Conservation (phyloP, 139 green algal species). For the Tetradesmus lagerheimii region DNA sequence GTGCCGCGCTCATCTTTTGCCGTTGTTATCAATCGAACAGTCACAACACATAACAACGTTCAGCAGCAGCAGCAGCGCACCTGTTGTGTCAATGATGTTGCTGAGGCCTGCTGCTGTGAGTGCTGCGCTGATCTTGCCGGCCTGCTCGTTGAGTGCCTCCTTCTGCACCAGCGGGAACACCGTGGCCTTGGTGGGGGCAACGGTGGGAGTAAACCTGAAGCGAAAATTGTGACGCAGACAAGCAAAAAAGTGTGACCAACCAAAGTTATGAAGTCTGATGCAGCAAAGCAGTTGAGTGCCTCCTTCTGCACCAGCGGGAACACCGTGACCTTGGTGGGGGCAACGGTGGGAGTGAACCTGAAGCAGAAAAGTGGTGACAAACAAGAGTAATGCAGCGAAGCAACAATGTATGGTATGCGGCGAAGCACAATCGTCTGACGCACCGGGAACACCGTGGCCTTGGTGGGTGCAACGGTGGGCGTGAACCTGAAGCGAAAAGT, state of each 20-base stretch:
- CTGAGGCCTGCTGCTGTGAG: slow-evolving; percentile 80
- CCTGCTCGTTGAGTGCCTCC: slow-evolving; percentile 33
- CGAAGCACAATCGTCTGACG: slow-evolving; percentile 71
- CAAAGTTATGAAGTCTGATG: too few relatives aligned
- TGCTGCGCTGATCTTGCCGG: slow-evolving; percentile 5
- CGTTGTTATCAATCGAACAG: too few relatives aligned
- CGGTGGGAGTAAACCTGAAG: slow-evolving; percentile 89
- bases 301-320: slow-evolving; percentile 88
- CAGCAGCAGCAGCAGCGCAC: slow-evolving; percentile 2
- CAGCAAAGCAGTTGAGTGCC: slow-evolving; percentile 32
- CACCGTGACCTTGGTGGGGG: slow-evolving; percentile 94
- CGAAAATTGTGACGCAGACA: slow-evolving; percentile 64
- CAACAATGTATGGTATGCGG: too few relatives aligned
- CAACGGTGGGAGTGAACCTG: slow-evolving; percentile 91
- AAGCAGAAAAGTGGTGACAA: slow-evolving; percentile 80
- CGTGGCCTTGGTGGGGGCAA: slow-evolving; percentile 97
- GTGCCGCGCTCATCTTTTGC: slow-evolving; percentile 34
- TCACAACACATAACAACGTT: slow-evolving; percentile 20
- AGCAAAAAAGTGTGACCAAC: too few relatives aligned
- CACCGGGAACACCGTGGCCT: slow-evolving; percentile 94
- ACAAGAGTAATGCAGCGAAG: too few relatives aligned
- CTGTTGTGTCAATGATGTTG: slow-evolving; percentile 95
- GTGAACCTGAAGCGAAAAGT: too few relatives aligned
- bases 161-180: slow-evolving; percentile 90
- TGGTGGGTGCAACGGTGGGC: slow-evolving; percentile 94